Percentiles rank a stretch among this genome's conserved stretches.
These are phyloP conservation scores for Malassezia arunalokei DNA, from an alignment of 1,284 basidiomycete species.

Conservation along the genomic window DNA sequence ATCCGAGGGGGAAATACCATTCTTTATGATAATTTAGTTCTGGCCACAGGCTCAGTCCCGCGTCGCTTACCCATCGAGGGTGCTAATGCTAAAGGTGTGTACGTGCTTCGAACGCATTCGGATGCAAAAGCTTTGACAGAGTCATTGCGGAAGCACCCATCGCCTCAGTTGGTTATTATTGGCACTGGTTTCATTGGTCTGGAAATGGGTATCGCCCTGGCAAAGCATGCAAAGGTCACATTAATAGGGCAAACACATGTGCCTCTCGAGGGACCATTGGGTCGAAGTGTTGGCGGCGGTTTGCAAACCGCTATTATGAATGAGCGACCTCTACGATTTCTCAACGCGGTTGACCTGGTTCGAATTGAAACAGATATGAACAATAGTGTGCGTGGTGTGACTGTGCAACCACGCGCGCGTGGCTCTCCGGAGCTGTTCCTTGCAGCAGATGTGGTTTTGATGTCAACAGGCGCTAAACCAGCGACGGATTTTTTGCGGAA, in stretches of 20 bases:
- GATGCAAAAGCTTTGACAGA: conserved; percentile 67
- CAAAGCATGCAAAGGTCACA: conserved; percentile 59
- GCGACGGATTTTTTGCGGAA: conserved; percentile 70
- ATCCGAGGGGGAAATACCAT: conserved; percentile 41
- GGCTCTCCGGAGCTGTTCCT: conserved; percentile 49
- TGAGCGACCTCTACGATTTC: conserved; percentile 66
- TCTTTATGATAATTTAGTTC: conserved; percentile 47
- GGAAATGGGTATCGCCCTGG: conserved; percentile 68
- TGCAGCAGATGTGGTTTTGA: conserved; percentile 66
- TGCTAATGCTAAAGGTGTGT: conserved; percentile 63
- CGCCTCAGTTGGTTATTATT: conserved; percentile 65
- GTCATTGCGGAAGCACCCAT: conserved; percentile 49
- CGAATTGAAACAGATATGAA: conserved; percentile 53
- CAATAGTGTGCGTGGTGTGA: conserved; percentile 5
- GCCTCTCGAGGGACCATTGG: conserved; percentile 71
- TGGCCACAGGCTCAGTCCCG: conserved; percentile 48
- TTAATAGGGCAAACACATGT: conserved; percentile 74
- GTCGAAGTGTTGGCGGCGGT: conserved; percentile 65
- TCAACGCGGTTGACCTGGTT: conserved; percentile 63
- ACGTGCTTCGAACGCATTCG: conserved; percentile 60
- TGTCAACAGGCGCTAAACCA: conserved; percentile 79
- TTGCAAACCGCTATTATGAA: conserved; percentile 58
- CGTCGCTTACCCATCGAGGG: conserved; percentile 66
- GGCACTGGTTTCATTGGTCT: conserved; percentile 88
- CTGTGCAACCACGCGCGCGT: conserved; percentile 13